phyloP scores from a whole-genome alignment of 495 filamentous ascomycete species.

The Pseudomonodictys pantanalensis region DNA sequence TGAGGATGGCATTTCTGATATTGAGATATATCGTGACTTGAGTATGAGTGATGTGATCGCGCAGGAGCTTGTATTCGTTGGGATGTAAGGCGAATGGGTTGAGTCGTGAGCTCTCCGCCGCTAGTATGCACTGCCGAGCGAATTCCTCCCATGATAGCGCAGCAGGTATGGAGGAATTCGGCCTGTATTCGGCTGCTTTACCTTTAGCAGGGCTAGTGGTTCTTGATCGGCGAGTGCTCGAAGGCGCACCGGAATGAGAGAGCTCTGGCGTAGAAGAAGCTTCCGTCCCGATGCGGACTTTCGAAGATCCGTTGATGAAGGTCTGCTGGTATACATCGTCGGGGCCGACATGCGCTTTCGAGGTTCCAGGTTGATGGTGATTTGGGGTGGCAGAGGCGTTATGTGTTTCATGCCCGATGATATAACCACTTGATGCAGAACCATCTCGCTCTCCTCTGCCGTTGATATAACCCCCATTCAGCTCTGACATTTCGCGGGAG shows the following conservation, averaged over 20 bases:
- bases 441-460: slow-evolving; percentile 30
- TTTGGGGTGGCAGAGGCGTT: slow-evolving; percentile 20
- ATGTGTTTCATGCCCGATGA: slow-evolving; percentile 17
- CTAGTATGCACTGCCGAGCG: slow-evolving; percentile 80
- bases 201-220: slow-evolving; percentile 4
- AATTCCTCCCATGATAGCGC: slow-evolving; percentile 69
- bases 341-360: background rate
- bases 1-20: slow-evolving; percentile 90
- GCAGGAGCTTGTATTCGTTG: slow-evolving; percentile 78
- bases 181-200: slow-evolving; percentile 12
- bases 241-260: slow-evolving; percentile 15
- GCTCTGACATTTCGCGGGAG: slow-evolving; percentile 23
- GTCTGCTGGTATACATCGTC: background rate
- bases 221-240: background rate
- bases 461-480: slow-evolving; percentile 25
- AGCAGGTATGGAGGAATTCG: slow-evolving; percentile 65
- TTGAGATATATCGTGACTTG: slow-evolving; percentile 97
- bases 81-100: slow-evolving; percentile 84
- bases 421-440: slow-evolving; percentile 23
- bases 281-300: background rate
- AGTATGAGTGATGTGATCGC: slow-evolving; percentile 74
- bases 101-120: slow-evolving; percentile 83
- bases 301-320: background rate
- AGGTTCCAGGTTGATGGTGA: slow-evolving; percentile 3
- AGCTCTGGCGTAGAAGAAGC: slow-evolving; percentile 24